Base-by-base conservation (phyloP, 139 green algal species). In the Closterium sp. region DNA sequence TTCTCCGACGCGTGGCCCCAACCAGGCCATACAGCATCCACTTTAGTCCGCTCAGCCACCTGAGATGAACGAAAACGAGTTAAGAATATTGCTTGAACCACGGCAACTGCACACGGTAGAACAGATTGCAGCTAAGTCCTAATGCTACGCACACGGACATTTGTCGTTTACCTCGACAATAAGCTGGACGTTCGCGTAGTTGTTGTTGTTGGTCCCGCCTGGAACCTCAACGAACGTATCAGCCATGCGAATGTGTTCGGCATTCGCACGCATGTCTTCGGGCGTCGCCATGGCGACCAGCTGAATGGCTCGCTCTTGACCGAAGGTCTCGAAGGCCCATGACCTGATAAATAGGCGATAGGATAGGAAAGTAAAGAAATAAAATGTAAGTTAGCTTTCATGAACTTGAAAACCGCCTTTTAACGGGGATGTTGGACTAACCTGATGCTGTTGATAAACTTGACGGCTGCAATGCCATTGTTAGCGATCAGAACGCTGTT, bases 151-250 rank as follows among this genome's bases (percentile, higher is more conserved):
- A 76, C 55, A 76, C 55, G 12, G 12, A 76, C 55, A 19, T 76
- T 76, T 19, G 55, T 76, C 55, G 25, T 69, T 34, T 38, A 93
- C 91, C 92, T 94, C 91, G 4, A 89, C 95, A 90, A 99, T 99
- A 34, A 99, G 96, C 89, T 94, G 94, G 87, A 99, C 97, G 76
- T 99, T 99, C 90, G 97, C 97, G 91, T 99, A 99, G 95, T 99
- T 99, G 96, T 99, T 99, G 94, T 97, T 97, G 96, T 99, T 99
- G 89, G 95, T 96, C 88, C 98, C 98, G 7, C 97, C 98, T 4
- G 98, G 98, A 8, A 97, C 97, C 95, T 99, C 98, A 69, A 99
- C 97, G 94, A 99, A 99, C 95, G 98, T 97, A 94, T 99, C 98
- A 9, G 98, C 97, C 96, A 99, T 95, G 35, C 96, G 95, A 88